Evolutionary conservation across 1,284 basidiomycete species (phyloP).

Genomic region (Mrakiaceae sp.): DNA sequence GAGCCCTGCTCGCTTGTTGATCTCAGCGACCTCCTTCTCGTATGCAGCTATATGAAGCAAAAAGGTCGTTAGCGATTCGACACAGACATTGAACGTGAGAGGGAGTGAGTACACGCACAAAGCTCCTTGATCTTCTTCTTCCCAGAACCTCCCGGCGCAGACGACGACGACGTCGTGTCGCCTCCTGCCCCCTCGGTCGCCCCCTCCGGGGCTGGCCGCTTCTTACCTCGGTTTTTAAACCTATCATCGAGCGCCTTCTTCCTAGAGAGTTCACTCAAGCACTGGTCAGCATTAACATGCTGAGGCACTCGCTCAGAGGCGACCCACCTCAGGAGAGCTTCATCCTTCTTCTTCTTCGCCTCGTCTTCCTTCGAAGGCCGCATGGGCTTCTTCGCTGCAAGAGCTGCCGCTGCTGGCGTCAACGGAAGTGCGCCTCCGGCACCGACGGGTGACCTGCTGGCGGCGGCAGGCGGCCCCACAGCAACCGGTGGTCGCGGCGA

Average conservation of each 20-base stretch:
- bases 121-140: neutral
- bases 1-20: slow-evolving; percentile 4
- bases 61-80: neutral
- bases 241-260: slow-evolving; percentile 3
- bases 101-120: neutral
- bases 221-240: neutral
- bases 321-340: neutral
- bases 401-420: neutral
- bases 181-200: too few species aligned
- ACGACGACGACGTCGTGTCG: neutral
- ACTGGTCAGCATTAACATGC: neutral
- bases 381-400: neutral
- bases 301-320: neutral
- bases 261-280: neutral
- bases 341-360: slow-evolving; percentile 2
- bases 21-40: slow-evolving; percentile 2
- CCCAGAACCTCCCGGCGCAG: neutral
- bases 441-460: neutral
- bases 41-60: neutral
- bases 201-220: neutral
- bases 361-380: neutral
- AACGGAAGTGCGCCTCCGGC: neutral
- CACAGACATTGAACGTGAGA: neutral
- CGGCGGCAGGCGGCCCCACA: neutral
- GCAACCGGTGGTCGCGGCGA: neutral